Base-by-base conservation (phyloP, 257 asterid species). In the Salvia miltiorrhiza region DNA sequence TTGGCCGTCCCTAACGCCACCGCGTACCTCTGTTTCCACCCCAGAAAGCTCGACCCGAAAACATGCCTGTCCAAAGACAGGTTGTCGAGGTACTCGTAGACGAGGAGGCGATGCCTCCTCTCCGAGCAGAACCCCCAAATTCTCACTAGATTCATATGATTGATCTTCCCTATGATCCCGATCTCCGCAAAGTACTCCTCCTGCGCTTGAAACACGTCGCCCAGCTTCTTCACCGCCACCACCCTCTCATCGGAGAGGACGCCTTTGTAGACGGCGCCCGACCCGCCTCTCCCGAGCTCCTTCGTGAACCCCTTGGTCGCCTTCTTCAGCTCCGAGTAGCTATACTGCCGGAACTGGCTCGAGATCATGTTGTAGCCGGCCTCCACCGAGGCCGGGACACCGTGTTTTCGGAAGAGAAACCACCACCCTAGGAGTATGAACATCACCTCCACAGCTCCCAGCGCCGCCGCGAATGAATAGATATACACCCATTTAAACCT, bases 61-160 rank as follows among this genome's bases (percentile, higher is more conserved):
- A 85, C 61, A 28, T 81, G 76, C 26, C 54, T 70, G 50, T 84
- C 87, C 3, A 87, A 73, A 0, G 90, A 81, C 26, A 69, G 72
- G 47, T 87, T 83, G 19, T 78, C 77, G 33, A 87, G 21, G n/a
- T 79, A 82, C 57, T 87, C 94, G n/a, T 81, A 83, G 0, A 87
- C 85, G 1, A 85, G 72, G 19, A 85, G 75, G 39, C 81, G 35
- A n/a, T 77, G 82, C 60, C 64, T 73, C 17, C 76, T 67, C 14
- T 83, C 87, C 0, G 66, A 77, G 60, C 92, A 82, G 39, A 76
- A 88, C 5, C 95, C 95, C 67, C 70, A 50, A 4, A 79, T 74
- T 40, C 85, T 76, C 3, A 83, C 95, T 14, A 88, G 81, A 67
- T 88, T 83, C 77, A 82, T 88, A 75, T 88, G 95, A 62, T 88